Evolutionary conservation across 768 basidiomycete genomes (phyloP), one percentile per base, ranked within the genome.

Genomic region (Leccinum olivaceopallidum): DNA sequence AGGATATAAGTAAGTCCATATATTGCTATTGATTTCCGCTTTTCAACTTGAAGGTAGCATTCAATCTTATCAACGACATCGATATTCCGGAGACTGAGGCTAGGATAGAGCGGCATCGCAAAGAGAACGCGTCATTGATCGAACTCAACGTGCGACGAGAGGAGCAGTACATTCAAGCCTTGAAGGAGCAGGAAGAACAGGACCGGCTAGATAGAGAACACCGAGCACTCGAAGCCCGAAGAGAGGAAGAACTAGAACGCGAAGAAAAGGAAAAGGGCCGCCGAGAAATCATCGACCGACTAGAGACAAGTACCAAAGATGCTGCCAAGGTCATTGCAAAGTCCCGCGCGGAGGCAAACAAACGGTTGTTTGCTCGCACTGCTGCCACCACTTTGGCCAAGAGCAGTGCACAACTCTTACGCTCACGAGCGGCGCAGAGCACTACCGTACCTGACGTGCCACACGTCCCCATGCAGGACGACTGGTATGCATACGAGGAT

Each of bases 11-110:
- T 87, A 63, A 70, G 86, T 70, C 8, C 39, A 50, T 12, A 13
- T 8, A 28, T 28, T 12, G 36, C 47, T 14, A 24, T 36, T 28
- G 26, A 55, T 6, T 50, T 34, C 36, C 48, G n/a, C 54, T 56
- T 30, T 60, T 30, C 53, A 56, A 54, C 30, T 12, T 55, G 48
- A 24, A 44, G 49, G 8, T 42, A 95, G 95, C 93, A 6, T 98
- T 96, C 79, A 98, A 98, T 73, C 86, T 98, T 36, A 94, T 98
- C 58, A 89, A 97, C 64, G 90, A 93, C 30, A 83, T 95, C 50
- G 88, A 97, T 60, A 71, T 94, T 22, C 73, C 83, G 6, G 80
- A 86, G 66, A 98, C 95, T 0, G 95, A 98, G 77, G 85, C 84
- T 7, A 86, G 91, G 20, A 90, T 99, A 63, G 82, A 83, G 3